Evolutionary conservation across 2,329 filamentous ascomycete genomes (phyloP), one percentile per base, ranked within the genome.

Genomic region (Fonsecaea nubica): DNA sequence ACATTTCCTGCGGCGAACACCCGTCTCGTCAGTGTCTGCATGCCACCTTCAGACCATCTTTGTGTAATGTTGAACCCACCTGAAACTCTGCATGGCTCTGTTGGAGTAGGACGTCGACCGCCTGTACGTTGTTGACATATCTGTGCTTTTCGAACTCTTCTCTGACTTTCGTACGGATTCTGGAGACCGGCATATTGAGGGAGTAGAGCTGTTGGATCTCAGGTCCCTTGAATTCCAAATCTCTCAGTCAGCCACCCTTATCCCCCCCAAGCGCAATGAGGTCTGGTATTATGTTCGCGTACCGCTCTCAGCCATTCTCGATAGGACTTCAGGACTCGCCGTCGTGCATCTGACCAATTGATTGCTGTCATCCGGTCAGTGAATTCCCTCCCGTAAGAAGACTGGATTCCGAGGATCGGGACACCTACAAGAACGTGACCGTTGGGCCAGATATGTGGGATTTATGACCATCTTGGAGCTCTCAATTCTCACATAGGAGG

Each of bases 201-300:
- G 91, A 91, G 87, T 99, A 99, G 92, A 98, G 97, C 69, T 89
- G 91, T 81, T 98, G 95, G 77, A 99, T 94, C 79, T 98, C 93
- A 68, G 95, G 94, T 48, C 93, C 93, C 95, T 99, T 78, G 48
- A 21, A 25, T 25, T 36, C 33, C 9, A 59, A 64, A 50, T 61
- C 48, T 67, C 36, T 68, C 30, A 60, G 64, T 60, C 55, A 52
- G 25, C 18, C 50, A 58, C 3, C 42, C 15, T n/a, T 40, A 32
- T 30, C n/a, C 7, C 30, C 8, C 33, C 6, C 10, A 18, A 52
- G 32, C 30, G 32, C 30, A n/a, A 2, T 15, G 25, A 53, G 50
- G 18, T 9, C 10, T 18, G 7, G 30, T 25, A 13, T n/a, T 18
- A 12, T 32, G 10, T 35, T 40, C 12, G 42, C 93, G 78, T 90